Conservation (phyloP, 1,284 basidiomycete genomes). For the Omphalotus olearius region DNA sequence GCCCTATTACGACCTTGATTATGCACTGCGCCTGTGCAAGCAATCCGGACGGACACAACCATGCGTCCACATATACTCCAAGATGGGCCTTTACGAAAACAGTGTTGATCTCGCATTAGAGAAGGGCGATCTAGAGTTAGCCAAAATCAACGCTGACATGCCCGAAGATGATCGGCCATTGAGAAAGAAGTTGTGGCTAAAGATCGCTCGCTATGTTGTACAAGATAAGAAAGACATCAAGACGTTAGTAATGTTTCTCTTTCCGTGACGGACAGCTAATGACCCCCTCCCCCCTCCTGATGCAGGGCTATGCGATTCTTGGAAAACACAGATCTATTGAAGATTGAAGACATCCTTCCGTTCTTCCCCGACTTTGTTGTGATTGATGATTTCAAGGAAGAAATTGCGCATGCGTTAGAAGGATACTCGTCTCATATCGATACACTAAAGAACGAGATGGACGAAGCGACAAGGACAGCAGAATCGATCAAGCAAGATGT, state of each 20-base stretch:
- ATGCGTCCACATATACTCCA: slow-evolving; percentile 95
- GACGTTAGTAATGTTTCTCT: slow-evolving; percentile 54
- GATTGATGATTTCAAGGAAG: slow-evolving; percentile 99
- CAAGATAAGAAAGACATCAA: slow-evolving; percentile 98
- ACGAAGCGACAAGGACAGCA: slow-evolving; percentile 88
- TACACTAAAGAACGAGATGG: slow-evolving; percentile 90
- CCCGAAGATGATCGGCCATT: slow-evolving; percentile 86
- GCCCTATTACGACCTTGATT: slow-evolving; percentile 97
- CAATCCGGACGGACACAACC: slow-evolving; percentile 79
- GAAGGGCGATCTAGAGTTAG: slow-evolving; percentile 90
- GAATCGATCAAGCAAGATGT: slow-evolving; percentile 95
- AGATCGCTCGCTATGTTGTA: slow-evolving; percentile 96
- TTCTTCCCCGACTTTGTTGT: slow-evolving; percentile 99
- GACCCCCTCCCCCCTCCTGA: slow-evolving; percentile 3
- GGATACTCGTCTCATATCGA: slow-evolving; percentile 93
- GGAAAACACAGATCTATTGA: slow-evolving; percentile 90
- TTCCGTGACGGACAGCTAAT: slow-evolving; percentile 3
- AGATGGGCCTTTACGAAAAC: slow-evolving; percentile 96
- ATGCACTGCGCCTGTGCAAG: slow-evolving; percentile 90
- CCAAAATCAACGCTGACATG: slow-evolving; percentile 91
- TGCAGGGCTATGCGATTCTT: slow-evolving; percentile 92
- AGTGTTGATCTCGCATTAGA: slow-evolving; percentile 94
- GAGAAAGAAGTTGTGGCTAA: slow-evolving; percentile 95
- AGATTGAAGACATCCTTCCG: slow-evolving; percentile 97
- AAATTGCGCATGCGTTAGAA: slow-evolving; percentile 95